Percentiles rank a stretch among this genome's conserved stretches.
phyloP scores from a whole-genome alignment of 139 green algal genomes.

The Limnomonas spitsbergensis region DNA sequence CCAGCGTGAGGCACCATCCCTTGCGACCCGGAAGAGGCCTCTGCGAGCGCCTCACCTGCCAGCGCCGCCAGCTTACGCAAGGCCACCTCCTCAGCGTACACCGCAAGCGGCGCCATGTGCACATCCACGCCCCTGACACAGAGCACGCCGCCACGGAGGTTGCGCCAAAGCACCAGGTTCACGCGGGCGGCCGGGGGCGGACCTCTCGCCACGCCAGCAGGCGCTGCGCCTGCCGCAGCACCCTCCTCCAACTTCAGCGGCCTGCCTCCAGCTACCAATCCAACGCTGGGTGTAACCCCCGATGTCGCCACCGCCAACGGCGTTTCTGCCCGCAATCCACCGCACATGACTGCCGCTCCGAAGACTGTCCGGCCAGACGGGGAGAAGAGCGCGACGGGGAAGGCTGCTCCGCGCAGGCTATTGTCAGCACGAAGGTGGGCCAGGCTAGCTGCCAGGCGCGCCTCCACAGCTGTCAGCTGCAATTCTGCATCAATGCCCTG shows the following conservation, averaged over 20 bases:
- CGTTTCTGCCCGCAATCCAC: no score
- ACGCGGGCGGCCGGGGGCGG: constrained; percentile 19
- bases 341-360: constrained; percentile 20
- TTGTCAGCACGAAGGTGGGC: constrained; percentile 63
- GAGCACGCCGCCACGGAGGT: constrained; percentile 56
- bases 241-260: no score
- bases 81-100: constrained; percentile 68
- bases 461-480: not conserved
- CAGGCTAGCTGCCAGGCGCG: not conserved
- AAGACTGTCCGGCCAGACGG: constrained; percentile 48
- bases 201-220: no score
- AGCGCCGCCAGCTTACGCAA: constrained; percentile 14
- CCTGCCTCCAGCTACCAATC: no score
- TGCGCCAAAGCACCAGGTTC: constrained; percentile 55
- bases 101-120: constrained; percentile 40
- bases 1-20: no score
- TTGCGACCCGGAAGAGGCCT: no score
- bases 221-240: no score
- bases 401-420: constrained; percentile 45
- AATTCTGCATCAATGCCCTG: not conserved
- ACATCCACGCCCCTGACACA: constrained; percentile 59
- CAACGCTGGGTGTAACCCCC: no score
- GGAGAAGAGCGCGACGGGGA: constrained; percentile 50
- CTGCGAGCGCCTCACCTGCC: not conserved
- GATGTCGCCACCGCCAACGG: no score